Evolutionary conservation across 306 rosid genomes (phyloP).

Genomic region (Pterocarpus macrocarpus): DNA sequence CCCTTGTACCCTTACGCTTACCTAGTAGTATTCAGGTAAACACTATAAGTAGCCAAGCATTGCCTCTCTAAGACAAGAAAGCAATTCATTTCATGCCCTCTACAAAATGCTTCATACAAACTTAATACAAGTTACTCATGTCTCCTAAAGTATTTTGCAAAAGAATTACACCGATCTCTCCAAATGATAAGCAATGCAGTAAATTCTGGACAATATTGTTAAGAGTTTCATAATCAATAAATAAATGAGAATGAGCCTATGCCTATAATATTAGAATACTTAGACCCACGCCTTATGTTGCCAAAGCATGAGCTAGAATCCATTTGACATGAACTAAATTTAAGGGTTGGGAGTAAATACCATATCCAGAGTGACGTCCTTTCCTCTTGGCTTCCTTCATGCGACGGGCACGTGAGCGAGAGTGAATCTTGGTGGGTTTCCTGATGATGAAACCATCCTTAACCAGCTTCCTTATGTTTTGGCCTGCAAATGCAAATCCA

Average conservation of each 20-base stretch:
- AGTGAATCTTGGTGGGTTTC: conserved; percentile 97
- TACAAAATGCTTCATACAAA: not conserved
- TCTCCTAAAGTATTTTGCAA: not conserved
- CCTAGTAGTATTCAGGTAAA: conserved; percentile 53
- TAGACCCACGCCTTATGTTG: not conserved
- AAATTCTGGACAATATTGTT: not conserved
- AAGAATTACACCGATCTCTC: not conserved
- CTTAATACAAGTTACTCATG: not conserved
- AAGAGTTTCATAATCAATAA: not conserved
- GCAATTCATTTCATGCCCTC: not conserved
- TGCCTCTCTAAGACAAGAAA: not conserved
- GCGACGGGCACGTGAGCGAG: conserved; percentile 94
- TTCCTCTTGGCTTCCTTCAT: conserved; percentile 96
- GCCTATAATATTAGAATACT: not conserved
- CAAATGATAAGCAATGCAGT: not conserved
- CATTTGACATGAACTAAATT: not conserved
- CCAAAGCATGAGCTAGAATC: not conserved
- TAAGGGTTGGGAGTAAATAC: conserved; percentile 50
- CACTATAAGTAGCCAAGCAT: not conserved
- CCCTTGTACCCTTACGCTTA: conserved; percentile 97
- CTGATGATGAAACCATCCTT: conserved; percentile 97
- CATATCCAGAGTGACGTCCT: conserved; percentile 97
- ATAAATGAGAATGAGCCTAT: not conserved
- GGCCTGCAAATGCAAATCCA: conserved; percentile 66
- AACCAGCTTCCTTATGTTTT: conserved; percentile 90